Base-by-base conservation (phyloP, 2,329 filamentous ascomycete genomes). In the Fusarium sp. region DNA sequence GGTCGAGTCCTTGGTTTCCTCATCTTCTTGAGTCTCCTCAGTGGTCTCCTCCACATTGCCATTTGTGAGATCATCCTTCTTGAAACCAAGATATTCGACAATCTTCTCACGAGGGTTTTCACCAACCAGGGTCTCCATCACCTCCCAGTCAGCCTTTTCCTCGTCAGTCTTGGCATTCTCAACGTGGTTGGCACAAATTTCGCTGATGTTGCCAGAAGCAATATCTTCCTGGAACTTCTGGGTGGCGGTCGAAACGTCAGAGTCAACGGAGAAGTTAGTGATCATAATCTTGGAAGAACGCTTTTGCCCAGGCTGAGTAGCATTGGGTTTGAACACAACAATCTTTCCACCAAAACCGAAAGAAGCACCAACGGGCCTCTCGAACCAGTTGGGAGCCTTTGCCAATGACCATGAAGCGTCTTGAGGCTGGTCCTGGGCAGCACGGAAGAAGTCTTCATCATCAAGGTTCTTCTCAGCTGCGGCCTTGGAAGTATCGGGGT, bases 281-380 rank as follows among this genome's bases (percentile, higher is more conserved):
- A 99, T 95, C 70, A 88, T 86, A 49, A 99, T 85, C 77, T 91
- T 94, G 11, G 95, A 98, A 4, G 87, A 85, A 37, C 86, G 81
- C 41, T 86, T 87, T 67, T 93, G 90, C 7, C 89, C 90, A 34
- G 90, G 79, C 49, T 88, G 86, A 2, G 84, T 77, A 49, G 88
- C 79, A 43, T 85, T 84, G 61, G 88, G 83, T 67, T 87, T 86
- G 80, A 98, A 90, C 59, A 90, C 88, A 18, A 98, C 89, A 23
- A 99, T 85, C 79, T 97, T 97, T 55, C 97, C 96, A 57, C 96
- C 96, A 78, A 98, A 99, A 1, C 94, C 96, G 81, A 99, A 99
- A 0, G 94, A 93, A 18, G 91, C 95, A 74, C 93, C 93, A 43
- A 91, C 88, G 3, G 95, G 94, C 57, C 92, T 88, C 80, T 97